Evolutionary conservation across 495 filamentous ascomycete species (phyloP), one percentile per base, ranked within the genome.

Genomic region (Aspergillus ostianus): DNA sequence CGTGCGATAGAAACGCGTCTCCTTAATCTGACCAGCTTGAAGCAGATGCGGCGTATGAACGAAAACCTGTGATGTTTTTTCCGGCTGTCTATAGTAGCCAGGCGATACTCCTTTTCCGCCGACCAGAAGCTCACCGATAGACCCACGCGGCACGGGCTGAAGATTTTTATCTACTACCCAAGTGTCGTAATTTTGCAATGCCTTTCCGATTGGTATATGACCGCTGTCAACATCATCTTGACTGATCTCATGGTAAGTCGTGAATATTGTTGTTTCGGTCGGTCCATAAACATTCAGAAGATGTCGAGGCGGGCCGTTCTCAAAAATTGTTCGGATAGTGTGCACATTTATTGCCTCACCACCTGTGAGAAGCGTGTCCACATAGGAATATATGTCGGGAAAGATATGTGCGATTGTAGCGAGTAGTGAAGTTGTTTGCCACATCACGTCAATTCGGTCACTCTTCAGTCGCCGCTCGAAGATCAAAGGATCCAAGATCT

Each of bases 281-380:
- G 59, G 59, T 18, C 59, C 59, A 32, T 61, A 61, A 2, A 19
- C 53, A 47, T 61, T 61, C 13, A 26, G 20, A 6, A 61, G n/a
- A 10, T 19, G 18, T 5, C 36, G 17, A 2, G 59, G 59, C 2
- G 53, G 17, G 32, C 53, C 59, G 0, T 47, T 23, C 9, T 27
- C 15, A 4, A 61, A 29, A 1, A 61, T 41, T 7, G 29, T 9
- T 29, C 48, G 21, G 15, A 61, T 47, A 3, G 47, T 47, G 44
- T 32, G 41, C 20, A 21, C 47, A 27, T 56, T 55, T 13, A 55
- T 55, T 15, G 53, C 53, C 23, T 55, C 53, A 0, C 53, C 53
- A 29, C 53, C 53, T 0, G 53, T 55, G 10, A 62, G 17, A 17
- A 57, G 18, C n/a, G 26, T 45, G 20, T 49, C 18, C 0, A 57